Percentiles rank a stretch among this genome's conserved stretches.
Conservation (phyloP, 2,329 filamentous ascomycete species). For the Calonectria crousiana region DNA sequence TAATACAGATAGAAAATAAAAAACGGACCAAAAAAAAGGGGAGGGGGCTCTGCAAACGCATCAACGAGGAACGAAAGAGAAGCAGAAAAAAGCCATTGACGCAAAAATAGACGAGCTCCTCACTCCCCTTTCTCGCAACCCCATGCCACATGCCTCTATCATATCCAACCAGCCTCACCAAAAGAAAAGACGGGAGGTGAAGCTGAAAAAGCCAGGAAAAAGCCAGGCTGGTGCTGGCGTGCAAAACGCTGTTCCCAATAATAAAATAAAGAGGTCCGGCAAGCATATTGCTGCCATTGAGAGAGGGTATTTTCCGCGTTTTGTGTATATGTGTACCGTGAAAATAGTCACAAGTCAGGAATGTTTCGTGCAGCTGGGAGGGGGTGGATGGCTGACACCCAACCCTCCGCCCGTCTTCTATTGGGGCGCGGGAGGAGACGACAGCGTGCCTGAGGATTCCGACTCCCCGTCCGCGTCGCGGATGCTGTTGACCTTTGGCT, state of each 20-base stretch:
- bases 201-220: conserved; percentile 10
- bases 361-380: background rate
- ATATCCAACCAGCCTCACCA: conserved; percentile 39
- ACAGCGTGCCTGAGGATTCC: conserved; percentile 68
- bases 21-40: conserved; percentile 17
- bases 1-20: conserved; percentile 40
- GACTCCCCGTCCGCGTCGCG: conserved; percentile 64
- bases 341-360: background rate
- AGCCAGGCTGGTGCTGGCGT: conserved; percentile 12
- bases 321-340: conserved; percentile 1
- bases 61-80: background rate
- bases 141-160: conserved; percentile 40
- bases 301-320: background rate
- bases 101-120: background rate
- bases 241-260: background rate
- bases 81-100: background rate
- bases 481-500: conserved; percentile 59
- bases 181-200: background rate
- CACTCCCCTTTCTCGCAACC: conserved; percentile 26
- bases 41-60: background rate
- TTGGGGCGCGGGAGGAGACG: conserved; percentile 59
- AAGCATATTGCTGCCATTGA: background rate
- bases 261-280: background rate
- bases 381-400: background rate
- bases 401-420: conserved; percentile 1